Base-by-base conservation (phyloP, 306 rosid genomes). In the Quercus berberidifolia region DNA sequence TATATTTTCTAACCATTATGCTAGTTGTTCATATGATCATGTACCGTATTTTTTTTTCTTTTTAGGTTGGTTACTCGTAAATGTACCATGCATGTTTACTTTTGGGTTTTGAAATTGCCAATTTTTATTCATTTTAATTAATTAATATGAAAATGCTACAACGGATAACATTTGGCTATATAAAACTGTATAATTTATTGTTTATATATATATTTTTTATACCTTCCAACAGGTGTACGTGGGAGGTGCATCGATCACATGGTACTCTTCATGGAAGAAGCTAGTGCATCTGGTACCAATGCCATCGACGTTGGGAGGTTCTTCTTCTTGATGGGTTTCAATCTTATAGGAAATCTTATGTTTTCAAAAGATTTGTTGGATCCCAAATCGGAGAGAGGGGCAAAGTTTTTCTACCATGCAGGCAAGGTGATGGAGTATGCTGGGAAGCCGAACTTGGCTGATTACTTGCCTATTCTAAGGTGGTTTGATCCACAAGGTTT, bases 381-480 rank as follows among this genome's bases (percentile, higher is more conserved):
- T 18, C 78, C 89, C 9, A 72, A 87, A 15, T 89, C 87, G 20
- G 90, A 86, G 80, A 90, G 89, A 74, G 98, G 98, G 7, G 87
- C 74, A 1, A 74, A 25, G 33, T 94, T 94, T 67, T 92, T 89
- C 65, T 49, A 76, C 74, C 97, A 94, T 54, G 87, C 93, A 0
- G 77, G 88, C 1, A 87, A 87, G 79, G 92, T 94, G 25, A 92
- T 89, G 98, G 94, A 94, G 80, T 78, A 79, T 30, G 93, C 96
- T 21, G 98, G 97, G 74, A 92, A 89, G 76, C 97, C 97, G 1
- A 92, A 94, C 15, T 75, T 88, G 23, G 97, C 98, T 0, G 98
- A 94, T 78, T 94, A 88, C 64, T 74, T 92, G 20, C 96, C 93
- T 0, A 12, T 79, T 28, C 31, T 92, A 10, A 86, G 84, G 83